Percentiles rank a stretch among this genome's conserved stretches.
Evolutionary conservation across 2,329 filamentous ascomycete species (phyloP).

Genomic region (Sporothrix brunneoviolacea): DNA sequence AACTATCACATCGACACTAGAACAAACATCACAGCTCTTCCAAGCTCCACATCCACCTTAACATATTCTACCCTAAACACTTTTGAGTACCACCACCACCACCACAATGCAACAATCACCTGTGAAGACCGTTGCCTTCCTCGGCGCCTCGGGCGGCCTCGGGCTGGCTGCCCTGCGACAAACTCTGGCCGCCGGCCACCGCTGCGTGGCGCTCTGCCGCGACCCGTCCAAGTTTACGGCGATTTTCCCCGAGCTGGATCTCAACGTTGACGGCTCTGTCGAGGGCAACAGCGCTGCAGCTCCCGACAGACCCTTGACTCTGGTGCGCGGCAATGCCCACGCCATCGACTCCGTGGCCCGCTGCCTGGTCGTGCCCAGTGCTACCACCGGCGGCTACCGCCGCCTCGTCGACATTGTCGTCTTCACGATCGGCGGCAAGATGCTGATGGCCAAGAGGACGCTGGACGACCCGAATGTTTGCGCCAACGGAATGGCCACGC

Average conservation of each 20-base stretch:
- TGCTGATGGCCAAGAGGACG: slow-evolving; percentile 27
- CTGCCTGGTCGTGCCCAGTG: slow-evolving; percentile 29
- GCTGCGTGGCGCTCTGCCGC: slow-evolving; percentile 44
- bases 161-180: slow-evolving; percentile 40
- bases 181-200: slow-evolving; percentile 38
- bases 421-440: slow-evolving; percentile 39
- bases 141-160: slow-evolving; percentile 46
- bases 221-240: slow-evolving; percentile 41
- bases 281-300: background rate
- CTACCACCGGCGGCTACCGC: too few relatives aligned
- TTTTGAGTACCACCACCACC: too few relatives aligned
- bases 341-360: slow-evolving; percentile 31
- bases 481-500: slow-evolving; percentile 33
- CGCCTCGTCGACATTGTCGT: slow-evolving; percentile 40
- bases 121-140: slow-evolving; percentile 39
- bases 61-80: too few relatives aligned
- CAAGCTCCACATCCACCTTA: too few relatives aligned
- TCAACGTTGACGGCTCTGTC: slow-evolving; percentile 6
- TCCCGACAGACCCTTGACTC: slow-evolving; percentile 34
- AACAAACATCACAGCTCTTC: too few relatives aligned
- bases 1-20: too few relatives aligned
- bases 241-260: slow-evolving; percentile 24
- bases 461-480: slow-evolving; percentile 44
- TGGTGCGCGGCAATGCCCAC: slow-evolving; percentile 43
- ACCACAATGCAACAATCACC: background rate